Evolutionary conservation across 768 basidiomycete species (phyloP), one percentile per base, ranked within the genome.

Genomic region (Tulasnella sp.): DNA sequence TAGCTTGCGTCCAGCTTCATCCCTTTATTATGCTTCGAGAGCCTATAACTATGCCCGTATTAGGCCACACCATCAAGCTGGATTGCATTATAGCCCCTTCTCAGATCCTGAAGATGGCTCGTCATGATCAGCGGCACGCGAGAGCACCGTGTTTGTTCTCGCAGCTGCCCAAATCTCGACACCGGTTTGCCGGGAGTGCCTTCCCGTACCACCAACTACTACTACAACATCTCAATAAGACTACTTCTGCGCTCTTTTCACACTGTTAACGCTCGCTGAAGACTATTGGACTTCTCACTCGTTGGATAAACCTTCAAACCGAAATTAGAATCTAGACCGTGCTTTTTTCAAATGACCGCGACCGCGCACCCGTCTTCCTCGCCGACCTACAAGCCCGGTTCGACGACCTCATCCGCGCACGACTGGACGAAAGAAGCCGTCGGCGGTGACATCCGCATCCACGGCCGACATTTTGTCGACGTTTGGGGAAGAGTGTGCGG

Each of bases 391-490:
- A 36, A 64, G 41, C 71, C 71, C 7, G 71, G 71, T 26, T 35
- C 36, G 29, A 64, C 62, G 34, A 16, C 19, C n/a, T 72, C 71
- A 14, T 90, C 86, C 74, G 90, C 89, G 0, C 91, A 92, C 75
- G 88, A 90, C 77, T 94, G 90, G 91, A 89, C 88, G 11, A 75
- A 71, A 16, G 73, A 78, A 36, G 85, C 83, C 29, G 89, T 86
- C 0, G 88, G 86, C 16, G 87, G 87, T 29, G 79, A 79, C 16
- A 78, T 95, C 29, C 80, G 80, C 37, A 83, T 86, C 1, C 84
- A 86, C 69, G 94, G 94, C 0, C 83, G 92, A 17, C 88, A 97
- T 78, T 92, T 97, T 76, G 81, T 94, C 1, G 95, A 98, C 78
- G 80, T 80, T 1, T 86, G 88, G 76, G 92, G 91, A 3, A 86